Percentiles rank a stretch among this genome's conserved stretches.
Evolutionary conservation across 768 basidiomycete species (phyloP).

Genomic region (Collybia sordida): DNA sequence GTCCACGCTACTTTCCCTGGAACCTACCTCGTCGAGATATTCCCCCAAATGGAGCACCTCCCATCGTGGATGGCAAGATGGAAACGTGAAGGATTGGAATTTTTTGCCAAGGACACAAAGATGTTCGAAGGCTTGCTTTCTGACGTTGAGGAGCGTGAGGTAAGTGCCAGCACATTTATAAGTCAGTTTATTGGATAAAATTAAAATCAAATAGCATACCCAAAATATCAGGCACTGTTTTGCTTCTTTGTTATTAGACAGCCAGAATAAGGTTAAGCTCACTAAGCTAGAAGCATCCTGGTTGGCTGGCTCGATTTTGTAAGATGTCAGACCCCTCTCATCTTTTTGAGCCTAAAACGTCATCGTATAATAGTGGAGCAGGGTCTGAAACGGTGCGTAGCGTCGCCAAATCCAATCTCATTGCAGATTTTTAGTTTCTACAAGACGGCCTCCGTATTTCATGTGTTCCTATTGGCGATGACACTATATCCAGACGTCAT

Average conservation of each 20-base stretch:
- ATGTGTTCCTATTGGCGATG: conserved; percentile 51
- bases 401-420: conserved; percentile 5
- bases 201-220: neutral
- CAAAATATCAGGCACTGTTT: conserved; percentile 32
- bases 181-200: too few species aligned
- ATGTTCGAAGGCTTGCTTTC: conserved; percentile 37
- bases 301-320: conserved; percentile 3
- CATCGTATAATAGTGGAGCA: conserved; percentile 40
- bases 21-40: conserved; percentile 27
- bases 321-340: neutral
- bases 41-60: conserved; percentile 34
- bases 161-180: conserved; percentile 6
- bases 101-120: conserved; percentile 26
- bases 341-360: neutral
- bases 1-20: conserved; percentile 23
- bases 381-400: conserved; percentile 3
- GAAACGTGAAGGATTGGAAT: conserved; percentile 29
- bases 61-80: conserved; percentile 47
- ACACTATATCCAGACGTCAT: conserved; percentile 45
- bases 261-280: conserved; percentile 39
- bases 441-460: conserved; percentile 44
- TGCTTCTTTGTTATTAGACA: conserved; percentile 39
- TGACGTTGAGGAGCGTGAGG: conserved; percentile 29
- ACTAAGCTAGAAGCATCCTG: conserved; percentile 27
- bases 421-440: conserved; percentile 12